Evolutionary conservation across 2,329 filamentous ascomycete species (phyloP).

Genomic region (Colletotrichum camelliae): DNA sequence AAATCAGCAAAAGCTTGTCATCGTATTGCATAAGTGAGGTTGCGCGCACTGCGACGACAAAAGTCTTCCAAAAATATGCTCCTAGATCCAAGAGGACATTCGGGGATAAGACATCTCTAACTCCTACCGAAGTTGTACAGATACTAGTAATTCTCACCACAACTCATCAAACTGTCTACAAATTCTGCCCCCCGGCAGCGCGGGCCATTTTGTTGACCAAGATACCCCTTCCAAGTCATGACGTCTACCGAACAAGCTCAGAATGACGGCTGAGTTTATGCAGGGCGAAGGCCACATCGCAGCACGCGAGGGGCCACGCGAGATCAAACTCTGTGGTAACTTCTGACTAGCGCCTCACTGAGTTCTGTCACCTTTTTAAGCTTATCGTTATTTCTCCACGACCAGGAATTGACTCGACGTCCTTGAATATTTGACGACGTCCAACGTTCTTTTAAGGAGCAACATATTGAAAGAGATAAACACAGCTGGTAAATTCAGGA

Average conservation of each 20-base stretch:
- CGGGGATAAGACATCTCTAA: not conserved
- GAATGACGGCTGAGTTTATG: not conserved
- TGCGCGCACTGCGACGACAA: not conserved
- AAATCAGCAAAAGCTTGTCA: not conserved
- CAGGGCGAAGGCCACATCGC: not conserved
- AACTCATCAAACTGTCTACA: not conserved
- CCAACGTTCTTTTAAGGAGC: too few species aligned
- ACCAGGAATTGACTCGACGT: not conserved
- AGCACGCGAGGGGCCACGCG: not conserved
- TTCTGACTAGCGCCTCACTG: not conserved
- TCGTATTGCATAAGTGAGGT: not conserved
- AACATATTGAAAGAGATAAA: not conserved
- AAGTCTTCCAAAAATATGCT: not conserved
- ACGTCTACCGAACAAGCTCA: not conserved
- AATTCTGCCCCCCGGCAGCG: not conserved
- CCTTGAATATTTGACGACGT: not conserved
- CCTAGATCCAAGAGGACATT: not conserved
- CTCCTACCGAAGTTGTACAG: not conserved
- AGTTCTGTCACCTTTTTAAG: constrained; percentile 18
- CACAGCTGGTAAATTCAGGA: not conserved
- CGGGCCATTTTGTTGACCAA: not conserved
- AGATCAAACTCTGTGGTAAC: not conserved
- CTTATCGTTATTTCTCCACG: not conserved
- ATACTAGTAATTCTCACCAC: not conserved
- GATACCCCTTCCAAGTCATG: not conserved